A percentile compares a stretch with the other conserved stretches of the same genome.
Conservation (phyloP, 805 yeast genomes). For the Metschnikowia amazonensis region DNA sequence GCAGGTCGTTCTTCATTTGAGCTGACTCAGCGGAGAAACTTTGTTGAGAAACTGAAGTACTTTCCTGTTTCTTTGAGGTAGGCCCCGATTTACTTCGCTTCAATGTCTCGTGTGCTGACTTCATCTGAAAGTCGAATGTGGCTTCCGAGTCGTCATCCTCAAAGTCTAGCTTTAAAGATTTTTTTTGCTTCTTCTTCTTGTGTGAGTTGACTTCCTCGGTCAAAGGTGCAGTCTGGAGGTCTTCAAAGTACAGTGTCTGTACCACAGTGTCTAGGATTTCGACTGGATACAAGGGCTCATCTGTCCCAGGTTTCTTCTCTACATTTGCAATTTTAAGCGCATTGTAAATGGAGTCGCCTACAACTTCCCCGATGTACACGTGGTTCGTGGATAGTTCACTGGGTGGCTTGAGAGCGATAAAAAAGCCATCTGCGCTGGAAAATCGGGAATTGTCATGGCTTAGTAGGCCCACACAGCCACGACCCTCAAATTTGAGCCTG, state of each 20-base stretch:
- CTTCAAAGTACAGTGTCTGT: conserved; percentile 47
- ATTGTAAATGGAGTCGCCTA: conserved; percentile 53
- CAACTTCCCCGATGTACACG: conserved; percentile 52
- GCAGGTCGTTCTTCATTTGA: neutral
- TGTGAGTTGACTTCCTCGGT: conserved; percentile 1
- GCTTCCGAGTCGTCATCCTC: conserved; percentile 34
- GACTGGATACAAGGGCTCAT: conserved; percentile 50
- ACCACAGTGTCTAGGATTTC: conserved; percentile 40
- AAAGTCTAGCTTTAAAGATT: conserved; percentile 32
- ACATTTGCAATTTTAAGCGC: conserved; percentile 47
- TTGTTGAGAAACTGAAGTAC: neutral
- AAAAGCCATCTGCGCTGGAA: conserved; percentile 26
- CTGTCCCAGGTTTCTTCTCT: conserved; percentile 40
- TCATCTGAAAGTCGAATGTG: conserved; percentile 29
- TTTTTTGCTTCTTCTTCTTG: conserved; percentile 23
- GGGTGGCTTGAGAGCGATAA: conserved; percentile 42
- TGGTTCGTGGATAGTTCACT: conserved; percentile 43
- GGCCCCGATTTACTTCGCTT: neutral
- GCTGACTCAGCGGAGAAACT: neutral
- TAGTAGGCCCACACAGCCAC: conserved; percentile 57
- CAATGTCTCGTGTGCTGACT: conserved; percentile 38
- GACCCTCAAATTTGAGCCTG: conserved; percentile 45
- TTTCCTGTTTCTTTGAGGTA: neutral
- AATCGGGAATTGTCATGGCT: conserved; percentile 17
- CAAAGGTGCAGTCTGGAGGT: conserved; percentile 21